Base-by-base conservation (phyloP, 768 basidiomycete genomes). In the Psilocybe azurescens region DNA sequence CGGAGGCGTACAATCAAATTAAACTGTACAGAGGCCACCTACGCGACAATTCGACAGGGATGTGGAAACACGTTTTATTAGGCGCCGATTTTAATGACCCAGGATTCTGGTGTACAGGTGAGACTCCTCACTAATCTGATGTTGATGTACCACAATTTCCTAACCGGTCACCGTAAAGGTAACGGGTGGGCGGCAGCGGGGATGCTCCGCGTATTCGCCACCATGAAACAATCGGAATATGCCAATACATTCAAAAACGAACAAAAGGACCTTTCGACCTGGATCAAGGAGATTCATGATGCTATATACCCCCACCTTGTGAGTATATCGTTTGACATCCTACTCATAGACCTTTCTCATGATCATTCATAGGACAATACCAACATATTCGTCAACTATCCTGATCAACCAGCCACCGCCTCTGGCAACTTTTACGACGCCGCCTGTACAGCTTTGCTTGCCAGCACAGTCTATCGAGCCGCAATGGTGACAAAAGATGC, bases 101-200 rank as follows among this genome's bases (percentile, higher is more conserved):
- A 3, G 91, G 92, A 0, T 88, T 90, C 68, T 95, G 92, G 93
- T 85, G 90, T 1, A 93, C 93, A 3, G 90, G 90, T 88, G 51
- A 53, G 78, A 10, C 14, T 13, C 1, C 14, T 13, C 8, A 13
- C 14, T 44, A 13, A 44, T 14, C 41, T 44, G 14, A 36, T 36
- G 14, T n/a, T 16, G 41, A 14, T 16, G n/a, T 44, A 44, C 14
- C 7, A n/a, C 29, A 44, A n/a, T 44, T 11, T 13, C 14, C 41
- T n/a, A 44, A 44, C 14, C n/a, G 0, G 4, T 24, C 24, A 0
- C 24, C 24, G 24, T 32, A 53, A 46, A 90, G 94, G 94, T 0
- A 95, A 95, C 59, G 94, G 79, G 2, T 97, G 95, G 95, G 95
- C 91, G 0, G 92, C 93, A 0, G 90, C 87, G 16, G 94, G 95